phyloP scores from a whole-genome alignment of 2,329 filamentous ascomycete genomes.

The Pseudogymnoascus sp. region DNA sequence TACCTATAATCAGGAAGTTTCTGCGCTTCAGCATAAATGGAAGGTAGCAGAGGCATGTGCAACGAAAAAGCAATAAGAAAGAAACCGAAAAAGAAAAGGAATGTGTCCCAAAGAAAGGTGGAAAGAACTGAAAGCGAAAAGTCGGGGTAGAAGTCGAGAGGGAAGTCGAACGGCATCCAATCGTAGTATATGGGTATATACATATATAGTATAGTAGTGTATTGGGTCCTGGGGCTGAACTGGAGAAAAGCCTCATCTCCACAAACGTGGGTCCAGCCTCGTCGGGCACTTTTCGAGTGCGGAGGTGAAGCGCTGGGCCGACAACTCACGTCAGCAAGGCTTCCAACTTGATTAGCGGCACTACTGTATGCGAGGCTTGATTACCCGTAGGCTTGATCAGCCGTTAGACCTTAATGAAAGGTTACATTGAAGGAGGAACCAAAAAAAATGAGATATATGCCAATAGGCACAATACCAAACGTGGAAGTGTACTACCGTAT shows the following conservation, averaged over 20 bases:
- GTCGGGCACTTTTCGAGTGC: background rate
- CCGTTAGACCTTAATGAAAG: too few species aligned
- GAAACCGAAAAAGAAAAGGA: background rate
- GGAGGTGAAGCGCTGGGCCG: background rate
- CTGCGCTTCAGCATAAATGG: too few species aligned
- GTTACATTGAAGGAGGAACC: background rate
- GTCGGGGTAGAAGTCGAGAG: background rate
- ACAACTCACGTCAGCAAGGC: background rate
- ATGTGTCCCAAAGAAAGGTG: background rate
- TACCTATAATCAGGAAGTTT: too few species aligned
- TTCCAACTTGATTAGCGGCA: too few species aligned
- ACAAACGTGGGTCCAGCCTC: background rate
- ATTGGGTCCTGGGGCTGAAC: background rate
- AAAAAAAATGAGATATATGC: background rate
- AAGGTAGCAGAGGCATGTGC: too few species aligned
- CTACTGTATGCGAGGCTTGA: too few species aligned
- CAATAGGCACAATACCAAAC: background rate
- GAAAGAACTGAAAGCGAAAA: background rate
- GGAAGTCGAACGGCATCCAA: background rate
- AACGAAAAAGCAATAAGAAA: background rate
- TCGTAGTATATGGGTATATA: background rate
- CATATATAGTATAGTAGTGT: background rate
- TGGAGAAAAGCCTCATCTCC: background rate
- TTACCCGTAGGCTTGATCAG: too few species aligned
- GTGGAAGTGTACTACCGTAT: background rate